Base-by-base conservation (phyloP, 2,329 filamentous ascomycete species). In the Xylaria digitata region DNA sequence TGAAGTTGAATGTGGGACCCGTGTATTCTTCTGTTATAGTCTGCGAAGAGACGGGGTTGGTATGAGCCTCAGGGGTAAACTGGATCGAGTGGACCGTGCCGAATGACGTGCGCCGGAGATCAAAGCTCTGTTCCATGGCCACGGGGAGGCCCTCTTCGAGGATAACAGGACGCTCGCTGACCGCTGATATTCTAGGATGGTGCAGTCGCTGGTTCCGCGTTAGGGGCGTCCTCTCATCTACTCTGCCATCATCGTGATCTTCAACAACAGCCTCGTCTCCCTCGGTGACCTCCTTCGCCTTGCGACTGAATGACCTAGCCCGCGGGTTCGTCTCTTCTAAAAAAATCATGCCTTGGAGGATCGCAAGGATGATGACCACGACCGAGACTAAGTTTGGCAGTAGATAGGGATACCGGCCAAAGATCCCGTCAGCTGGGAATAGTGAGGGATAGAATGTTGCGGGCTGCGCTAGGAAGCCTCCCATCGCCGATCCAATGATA, bases 371-470 rank as follows among this genome's bases (percentile, higher is more conserved):
- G 37, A 92, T 82, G 9, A 92, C 82, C 1, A 77, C 81, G 0
- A 89, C 89, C 0, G 89, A 87, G 57, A 91, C 81, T 0, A 92
- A 72, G 72, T 92, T 93, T 1, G 90, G 90, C 6, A 86, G 80
- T n/a, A 92, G 82, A 71, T 92, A 94, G 0, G 92, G 91, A 72
- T 90, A 92, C 7, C 85, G 83, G 48, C 89, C 90, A 54, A 82
- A 82, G 0, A 82, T 49, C 1, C 80, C 80, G 30, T 81, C 80
- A 30, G 74, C 68, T 1, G 80, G 72, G 52, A 82, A 82, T 21
- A 80, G 45, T 0, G 69, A 70, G 15, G 74, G 78, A 56, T 79
- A 79, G 65, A 78, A 79, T n/a, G 48, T 67, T 3, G 78, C 75
- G 1, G 78, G 78, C 50, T 79, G 75, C 6, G 78, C 78, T 30